Base-by-base conservation (phyloP, 2,329 filamentous ascomycete species). In the Pestalotiopsis sp. region DNA sequence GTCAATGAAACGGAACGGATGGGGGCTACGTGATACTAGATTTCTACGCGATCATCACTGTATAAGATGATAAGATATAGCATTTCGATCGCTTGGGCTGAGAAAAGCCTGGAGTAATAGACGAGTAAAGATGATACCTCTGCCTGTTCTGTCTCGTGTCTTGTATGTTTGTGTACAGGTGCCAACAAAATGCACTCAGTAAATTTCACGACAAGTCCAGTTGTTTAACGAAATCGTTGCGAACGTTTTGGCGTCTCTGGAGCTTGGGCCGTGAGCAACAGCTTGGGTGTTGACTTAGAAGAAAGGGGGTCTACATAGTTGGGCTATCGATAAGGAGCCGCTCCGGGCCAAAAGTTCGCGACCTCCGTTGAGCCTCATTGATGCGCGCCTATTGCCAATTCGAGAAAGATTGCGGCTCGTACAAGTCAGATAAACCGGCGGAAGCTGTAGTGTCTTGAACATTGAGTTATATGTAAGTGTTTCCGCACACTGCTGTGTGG, bases 21-120 rank as follows among this genome's bases (percentile, higher is more conserved):
- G 36, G 52, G 65, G 61, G 45, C 66, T 69, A 63, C 45, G 58
- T 36, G 64, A 60, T 31, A 59, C 31, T 59, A 66, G 64, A 66
- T 66, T 66, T 57, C 45, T 58, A 58, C 64, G 64, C 41, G 64
- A 65, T 65, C 36, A 38, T 64, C 64, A 52, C 36, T 66, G 64
- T 58, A 66, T 52, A 55, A 66, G 49, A 66, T 60, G 64, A 66
- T 23, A 55, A 66, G 63, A 65, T 45, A 49, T 66, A 59, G 23
- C 64, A 66, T 55, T 38, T 66, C 64, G 20, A 23, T 60, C 31
- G 55, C 55, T 36, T 23, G 52, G 64, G 31, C 64, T 55, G 20
- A 23, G 25, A 58, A 39, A 17, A 31, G 64, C 31, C 64, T 27
- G 25, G 52, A 60, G 31, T 66, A 66, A 66, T 66, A 66, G 64